Base-by-base conservation (phyloP, 345 rosid species). In the Dipteronia dyeriana region DNA sequence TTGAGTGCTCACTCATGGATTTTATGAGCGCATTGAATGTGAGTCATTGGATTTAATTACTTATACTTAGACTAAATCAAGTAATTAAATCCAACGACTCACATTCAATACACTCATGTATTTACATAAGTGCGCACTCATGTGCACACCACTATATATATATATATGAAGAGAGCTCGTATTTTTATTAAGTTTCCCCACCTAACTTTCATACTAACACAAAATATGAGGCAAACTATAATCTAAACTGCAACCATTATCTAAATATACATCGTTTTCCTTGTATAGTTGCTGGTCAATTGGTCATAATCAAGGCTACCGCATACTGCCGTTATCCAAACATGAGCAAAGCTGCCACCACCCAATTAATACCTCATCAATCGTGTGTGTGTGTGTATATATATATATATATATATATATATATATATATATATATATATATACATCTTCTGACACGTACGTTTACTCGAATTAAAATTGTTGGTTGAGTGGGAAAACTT, bases 311-410 rank as follows among this genome's bases (percentile, higher is more conserved):
- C 7, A 38, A 14, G 23, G 31, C 53, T 19, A 63, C 62, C 11
- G 26, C 63, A 19, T 43, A 26, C 17, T 70, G 77, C 70, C 77
- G 76, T 45, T 23, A 74, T 26, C 45, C n/a, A 62, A 62, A 62
- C 25, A 62, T 16, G 16, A 43, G 60, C 26, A 43, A 73, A 71
- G 53, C 75, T 71, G 45, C 75, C 75, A 71, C 63, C 3, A 51
- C 9, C 69, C 47, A 34, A 38, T 34, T 34, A 34, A 34, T 34
- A 34, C 38, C 6, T 34, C 4, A n/a, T 13, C 31, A 13, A 25
- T 63, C 67, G 54, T 49, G n/a, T n/a, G n/a, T n/a, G n/a, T n/a
- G n/a, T n/a, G n/a, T n/a, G n/a, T n/a, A 19, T 41, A 29, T 11
- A 5, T 26, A 4, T 5, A 2, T 69, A 6, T n/a, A 25, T 43